Percentiles rank a stretch among this genome's conserved stretches.
Evolutionary conservation across 805 yeast species (phyloP).

Genomic region (Pichia cabralensis): DNA sequence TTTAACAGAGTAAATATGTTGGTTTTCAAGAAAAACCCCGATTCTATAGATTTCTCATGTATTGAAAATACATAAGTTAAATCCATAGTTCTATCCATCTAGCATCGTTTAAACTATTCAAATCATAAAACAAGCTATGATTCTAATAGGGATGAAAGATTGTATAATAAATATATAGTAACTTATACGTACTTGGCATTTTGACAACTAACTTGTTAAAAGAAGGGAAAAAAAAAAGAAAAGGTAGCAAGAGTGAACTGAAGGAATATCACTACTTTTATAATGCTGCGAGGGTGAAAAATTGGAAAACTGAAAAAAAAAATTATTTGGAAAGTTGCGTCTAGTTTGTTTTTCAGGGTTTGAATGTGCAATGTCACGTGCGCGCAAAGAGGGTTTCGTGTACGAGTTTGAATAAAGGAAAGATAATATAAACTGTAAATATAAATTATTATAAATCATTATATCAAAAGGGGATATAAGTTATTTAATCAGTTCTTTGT

Average conservation of each 20-base stretch:
- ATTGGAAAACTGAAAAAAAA: background rate
- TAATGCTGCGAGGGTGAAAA: too few relatives aligned
- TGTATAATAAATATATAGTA: background rate
- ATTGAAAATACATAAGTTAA: too few relatives aligned
- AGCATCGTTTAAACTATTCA: conserved; percentile 4
- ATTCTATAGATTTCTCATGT: too few relatives aligned
- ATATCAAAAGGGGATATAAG: conserved; percentile 1
- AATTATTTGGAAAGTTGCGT: background rate
- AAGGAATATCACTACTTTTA: background rate
- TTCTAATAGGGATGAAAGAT: conserved; percentile 4
- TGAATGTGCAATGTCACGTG: background rate
- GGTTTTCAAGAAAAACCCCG: too few relatives aligned
- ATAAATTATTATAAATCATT: background rate
- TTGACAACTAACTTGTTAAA: conserved; percentile 7
- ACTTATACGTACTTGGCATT: conserved; percentile 23
- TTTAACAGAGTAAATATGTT: too few relatives aligned
- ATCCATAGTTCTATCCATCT: background rate
- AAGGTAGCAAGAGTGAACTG: background rate
- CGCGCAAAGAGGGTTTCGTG: background rate
- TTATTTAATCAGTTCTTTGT: conserved; percentile 12
- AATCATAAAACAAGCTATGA: background rate
- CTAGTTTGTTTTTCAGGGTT: background rate
- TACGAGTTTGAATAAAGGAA: too few relatives aligned
- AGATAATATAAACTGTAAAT: background rate
- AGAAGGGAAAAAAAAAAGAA: background rate